Percentiles rank a stretch among this genome's conserved stretches.
Evolutionary conservation across 2,329 filamentous ascomycete genomes (phyloP).

Genomic region (Arachnopeziza araneosa): DNA sequence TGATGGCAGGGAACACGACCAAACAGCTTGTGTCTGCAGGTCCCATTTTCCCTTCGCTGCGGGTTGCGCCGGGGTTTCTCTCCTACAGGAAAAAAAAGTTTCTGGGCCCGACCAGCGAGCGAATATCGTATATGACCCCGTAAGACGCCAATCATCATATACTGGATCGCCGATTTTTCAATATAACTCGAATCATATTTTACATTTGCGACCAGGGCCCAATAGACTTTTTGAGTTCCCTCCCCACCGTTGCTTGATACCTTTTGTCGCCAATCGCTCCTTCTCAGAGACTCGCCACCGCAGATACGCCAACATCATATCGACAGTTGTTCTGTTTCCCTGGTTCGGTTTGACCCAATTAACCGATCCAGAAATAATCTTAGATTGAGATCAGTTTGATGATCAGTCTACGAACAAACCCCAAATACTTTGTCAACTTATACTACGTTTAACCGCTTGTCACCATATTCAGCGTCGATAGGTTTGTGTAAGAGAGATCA

Average conservation of each 20-base stretch:
- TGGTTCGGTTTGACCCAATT: background rate
- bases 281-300: background rate
- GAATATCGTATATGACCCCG: conserved; percentile 5
- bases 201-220: too few relatives aligned
- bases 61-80: background rate
- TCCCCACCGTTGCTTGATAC: background rate
- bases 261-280: background rate
- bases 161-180: background rate
- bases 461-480: too few relatives aligned
- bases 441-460: too few relatives aligned
- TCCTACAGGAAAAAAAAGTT: background rate
- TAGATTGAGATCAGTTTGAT: too few relatives aligned
- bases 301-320: background rate
- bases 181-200: background rate
- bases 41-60: background rate
- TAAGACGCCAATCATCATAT: conserved; percentile 2
- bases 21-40: conserved; percentile 12
- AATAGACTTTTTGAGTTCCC: background rate
- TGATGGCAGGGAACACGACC: background rate
- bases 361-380: too few relatives aligned
- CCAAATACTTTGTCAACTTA: too few relatives aligned
- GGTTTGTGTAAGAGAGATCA: too few relatives aligned
- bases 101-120: background rate
- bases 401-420: too few relatives aligned
- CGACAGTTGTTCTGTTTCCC: background rate